Conservation (phyloP, 768 basidiomycete species). For the Clitopilus passeckerianus region DNA sequence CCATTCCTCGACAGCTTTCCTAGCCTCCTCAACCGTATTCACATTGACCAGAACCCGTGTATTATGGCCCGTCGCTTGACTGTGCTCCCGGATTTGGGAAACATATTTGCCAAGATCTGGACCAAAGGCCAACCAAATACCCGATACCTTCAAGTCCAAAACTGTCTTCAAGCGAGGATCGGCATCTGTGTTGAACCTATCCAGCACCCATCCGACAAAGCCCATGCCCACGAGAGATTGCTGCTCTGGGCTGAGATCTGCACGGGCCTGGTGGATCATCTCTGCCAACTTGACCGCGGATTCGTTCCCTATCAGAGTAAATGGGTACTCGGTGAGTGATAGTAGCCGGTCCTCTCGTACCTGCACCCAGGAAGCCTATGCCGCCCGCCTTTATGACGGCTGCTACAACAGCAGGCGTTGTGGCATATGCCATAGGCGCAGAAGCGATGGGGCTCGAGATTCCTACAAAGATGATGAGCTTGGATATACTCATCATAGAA, state of each 20-base stretch:
- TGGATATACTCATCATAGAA: neutral
- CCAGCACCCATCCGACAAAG: conserved; percentile 53
- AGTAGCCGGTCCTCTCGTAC: conserved; percentile 19
- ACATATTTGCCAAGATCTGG: conserved; percentile 46
- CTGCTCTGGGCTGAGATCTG: conserved; percentile 24
- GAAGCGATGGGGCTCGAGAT: conserved; percentile 46
- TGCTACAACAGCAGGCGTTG: conserved; percentile 26
- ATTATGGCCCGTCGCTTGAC: conserved; percentile 29
- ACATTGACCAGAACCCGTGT: conserved; percentile 53
- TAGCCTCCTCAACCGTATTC: conserved; percentile 42
- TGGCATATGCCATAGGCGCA: conserved; percentile 53
- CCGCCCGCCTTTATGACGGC: conserved; percentile 50
- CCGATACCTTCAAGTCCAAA: conserved; percentile 40
- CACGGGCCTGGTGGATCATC: conserved; percentile 34
- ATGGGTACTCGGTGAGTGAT: neutral
- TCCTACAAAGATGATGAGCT: conserved; percentile 20
- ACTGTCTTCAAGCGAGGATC: conserved; percentile 33
- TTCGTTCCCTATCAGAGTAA: conserved; percentile 27
- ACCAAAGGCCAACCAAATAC: conserved; percentile 65
- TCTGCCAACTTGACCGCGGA: conserved; percentile 16
- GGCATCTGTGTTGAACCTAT: conserved; percentile 29
- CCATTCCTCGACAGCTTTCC: conserved; percentile 40
- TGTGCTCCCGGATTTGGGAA: conserved; percentile 35
- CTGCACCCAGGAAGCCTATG: conserved; percentile 51
- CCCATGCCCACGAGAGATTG: conserved; percentile 55